Evolutionary conservation across 306 rosid species (phyloP), one percentile per base, ranked within the genome.

Genomic region (Carpinus viminea): DNA sequence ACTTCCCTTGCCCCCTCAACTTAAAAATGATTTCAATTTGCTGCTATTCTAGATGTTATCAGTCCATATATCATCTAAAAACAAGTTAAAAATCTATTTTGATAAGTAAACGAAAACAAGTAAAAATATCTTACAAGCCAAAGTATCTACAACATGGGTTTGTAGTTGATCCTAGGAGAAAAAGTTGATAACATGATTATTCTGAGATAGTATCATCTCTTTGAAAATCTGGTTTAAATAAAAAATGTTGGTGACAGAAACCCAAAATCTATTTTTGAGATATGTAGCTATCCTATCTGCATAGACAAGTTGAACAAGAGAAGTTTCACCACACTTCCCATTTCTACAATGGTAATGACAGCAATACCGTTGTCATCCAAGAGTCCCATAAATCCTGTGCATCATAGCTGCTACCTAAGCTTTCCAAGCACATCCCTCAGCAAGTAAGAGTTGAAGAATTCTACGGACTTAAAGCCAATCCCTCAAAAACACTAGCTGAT

Each of bases 261-360:
- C 34, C 79, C 79, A 62, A 15, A 61, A 8, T 62, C 4, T 75
- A 8, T 5, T 47, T 24, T 75, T 2, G 34, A 75, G 61, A 31
- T 28, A 51, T 1, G 12, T 1, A 13, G 36, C 0, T 18, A 75
- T 46, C 36, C 47, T 24, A 68, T 77, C 53, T 3, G 45, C 4
- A 16, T 17, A 66, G 13, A 77, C 68, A 24, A 77, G 68, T 54
- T 34, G 57, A 18, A 75, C 75, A 5, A 77, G 68, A 41, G 68
- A 53, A 31, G 68, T 77, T 77, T 43, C 68, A 53, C 74, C 55
- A 77, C 31, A 10, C 80, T 54, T 1, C 57, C 69, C 75, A 69
- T 54, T 46, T 73, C 80, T 0, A 43, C 74, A 54, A 77, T 77
- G 54, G 68, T 68, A 43, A 54, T 55, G 38, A 77, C 45, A 53